Evolutionary conservation across 768 basidiomycete species (phyloP).

Genomic region (Tricholomella constricta): DNA sequence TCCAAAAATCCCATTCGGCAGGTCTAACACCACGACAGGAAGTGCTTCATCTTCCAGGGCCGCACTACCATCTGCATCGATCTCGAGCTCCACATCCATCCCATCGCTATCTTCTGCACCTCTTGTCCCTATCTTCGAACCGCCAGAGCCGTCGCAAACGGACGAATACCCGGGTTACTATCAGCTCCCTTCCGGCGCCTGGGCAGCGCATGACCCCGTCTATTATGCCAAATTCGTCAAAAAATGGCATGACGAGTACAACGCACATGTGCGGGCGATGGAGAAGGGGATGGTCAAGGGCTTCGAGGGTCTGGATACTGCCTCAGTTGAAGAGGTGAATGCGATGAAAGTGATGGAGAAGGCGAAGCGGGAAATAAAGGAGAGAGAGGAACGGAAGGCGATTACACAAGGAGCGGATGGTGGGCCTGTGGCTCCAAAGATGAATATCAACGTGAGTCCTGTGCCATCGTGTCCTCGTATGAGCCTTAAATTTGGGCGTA

Average conservation of each 20-base stretch:
- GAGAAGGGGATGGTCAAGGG: constrained; percentile 70
- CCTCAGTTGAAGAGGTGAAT: constrained; percentile 60
- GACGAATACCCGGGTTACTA: constrained; percentile 91
- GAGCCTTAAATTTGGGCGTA: constrained; percentile 25
- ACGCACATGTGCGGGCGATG: constrained; percentile 68
- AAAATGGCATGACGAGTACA: constrained; percentile 75
- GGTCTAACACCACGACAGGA: constrained; percentile 12
- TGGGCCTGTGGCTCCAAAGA: constrained; percentile 67
- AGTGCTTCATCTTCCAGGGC: constrained; percentile 26
- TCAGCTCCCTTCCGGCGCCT: constrained; percentile 76
- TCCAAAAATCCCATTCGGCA: neutral
- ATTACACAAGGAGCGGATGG: constrained; percentile 62
- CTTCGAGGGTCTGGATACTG: constrained; percentile 64
- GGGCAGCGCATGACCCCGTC: constrained; percentile 70
- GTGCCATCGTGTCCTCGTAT: neutral
- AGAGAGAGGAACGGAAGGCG: constrained; percentile 75
- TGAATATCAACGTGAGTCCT: constrained; percentile 76
- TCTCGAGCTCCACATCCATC: constrained; percentile 15
- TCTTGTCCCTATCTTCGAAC: constrained; percentile 60
- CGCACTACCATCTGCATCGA: constrained; percentile 10
- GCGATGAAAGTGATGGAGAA: constrained; percentile 77
- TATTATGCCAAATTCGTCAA: constrained; percentile 71
- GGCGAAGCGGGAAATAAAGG: constrained; percentile 72
- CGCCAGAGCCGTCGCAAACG: constrained; percentile 70
- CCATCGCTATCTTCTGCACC: constrained; percentile 66